phyloP scores from a whole-genome alignment of 805 yeast species.

The Candida railenensis region DNA sequence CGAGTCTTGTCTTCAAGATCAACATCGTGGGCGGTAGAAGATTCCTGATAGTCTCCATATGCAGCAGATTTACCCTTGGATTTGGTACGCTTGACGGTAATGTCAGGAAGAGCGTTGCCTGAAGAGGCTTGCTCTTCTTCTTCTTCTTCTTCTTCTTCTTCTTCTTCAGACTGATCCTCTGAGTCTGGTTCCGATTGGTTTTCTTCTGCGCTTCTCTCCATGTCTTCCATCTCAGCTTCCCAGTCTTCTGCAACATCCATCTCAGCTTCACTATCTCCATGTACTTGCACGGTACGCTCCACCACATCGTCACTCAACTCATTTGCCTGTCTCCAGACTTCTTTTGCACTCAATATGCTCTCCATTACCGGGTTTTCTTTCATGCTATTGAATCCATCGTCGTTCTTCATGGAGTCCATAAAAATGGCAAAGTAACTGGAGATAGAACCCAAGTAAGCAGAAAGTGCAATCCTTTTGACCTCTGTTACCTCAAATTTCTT shows the following conservation, averaged over 20 bases:
- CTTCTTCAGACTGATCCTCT: slow-evolving; percentile 13
- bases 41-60: slow-evolving; percentile 63
- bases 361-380: slow-evolving; percentile 92
- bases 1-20: slow-evolving; percentile 84
- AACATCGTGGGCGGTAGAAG: slow-evolving; percentile 65
- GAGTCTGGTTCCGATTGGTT: slow-evolving; percentile 16
- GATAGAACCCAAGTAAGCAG: slow-evolving; percentile 77
- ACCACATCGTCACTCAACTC: slow-evolving; percentile 27
- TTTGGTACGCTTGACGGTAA: slow-evolving; percentile 52
- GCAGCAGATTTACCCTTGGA: slow-evolving; percentile 18
- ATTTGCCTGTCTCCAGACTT: slow-evolving; percentile 84
- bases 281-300: background rate
- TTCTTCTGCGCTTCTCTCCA: slow-evolving; percentile 17
- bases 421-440: slow-evolving; percentile 78
- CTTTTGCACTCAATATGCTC: slow-evolving; percentile 74
- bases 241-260: slow-evolving; percentile 6
- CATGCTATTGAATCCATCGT: slow-evolving; percentile 56
- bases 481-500: slow-evolving; percentile 29
- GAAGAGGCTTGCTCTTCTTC: slow-evolving; percentile 16
- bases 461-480: slow-evolving; percentile 66
- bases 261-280: background rate
- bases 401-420: slow-evolving; percentile 50
- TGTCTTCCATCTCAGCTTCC: slow-evolving; percentile 8
- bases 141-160: slow-evolving; percentile 16
- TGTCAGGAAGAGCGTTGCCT: slow-evolving; percentile 47